A percentile compares a stretch with the other conserved stretches of the same genome.
phyloP scores from a whole-genome alignment of 805 yeast genomes.

The Cyberlindnera maritima region DNA sequence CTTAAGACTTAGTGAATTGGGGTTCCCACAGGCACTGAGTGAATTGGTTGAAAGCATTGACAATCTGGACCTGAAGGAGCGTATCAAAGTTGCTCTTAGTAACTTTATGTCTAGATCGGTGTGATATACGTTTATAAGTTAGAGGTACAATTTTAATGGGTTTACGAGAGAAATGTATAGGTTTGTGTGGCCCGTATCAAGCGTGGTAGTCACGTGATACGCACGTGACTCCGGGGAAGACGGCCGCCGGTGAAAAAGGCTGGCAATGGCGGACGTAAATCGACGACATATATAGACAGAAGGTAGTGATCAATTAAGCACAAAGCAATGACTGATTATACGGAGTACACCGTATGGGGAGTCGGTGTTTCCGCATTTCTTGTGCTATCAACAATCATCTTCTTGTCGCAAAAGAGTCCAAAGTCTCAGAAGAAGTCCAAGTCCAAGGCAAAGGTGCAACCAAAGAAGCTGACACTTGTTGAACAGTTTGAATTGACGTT shows the following conservation, averaged over 20 bases:
- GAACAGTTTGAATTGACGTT: slow-evolving; percentile 2
- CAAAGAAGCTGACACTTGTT: slow-evolving; percentile 2
- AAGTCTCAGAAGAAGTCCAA: slow-evolving; percentile 1
- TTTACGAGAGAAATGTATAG: no score
- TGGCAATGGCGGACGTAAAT: no score
- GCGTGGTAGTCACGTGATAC: no score
- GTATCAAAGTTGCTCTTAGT: slow-evolving; percentile 46
- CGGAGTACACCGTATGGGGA: slow-evolving; percentile 4
- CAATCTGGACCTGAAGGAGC: slow-evolving; percentile 43
- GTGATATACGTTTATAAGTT: background rate
- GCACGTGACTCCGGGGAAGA: no score
- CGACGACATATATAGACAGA: no score
- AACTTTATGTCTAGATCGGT: slow-evolving; percentile 25
- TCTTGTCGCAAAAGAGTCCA: no score
- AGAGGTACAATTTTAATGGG: no score
- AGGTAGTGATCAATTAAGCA: no score
- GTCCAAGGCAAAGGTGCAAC: background rate
- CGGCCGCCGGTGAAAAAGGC: no score
- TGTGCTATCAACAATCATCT: slow-evolving; percentile 14
- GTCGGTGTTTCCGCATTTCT: slow-evolving; percentile 14
- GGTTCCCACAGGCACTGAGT: slow-evolving; percentile 39
- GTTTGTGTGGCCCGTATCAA: no score
- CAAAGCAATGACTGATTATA: slow-evolving; percentile 3
- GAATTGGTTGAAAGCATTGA: slow-evolving; percentile 28
- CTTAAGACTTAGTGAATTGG: slow-evolving; percentile 34